phyloP scores from a whole-genome alignment of 768 basidiomycete species.

The Lentinula boryana region DNA sequence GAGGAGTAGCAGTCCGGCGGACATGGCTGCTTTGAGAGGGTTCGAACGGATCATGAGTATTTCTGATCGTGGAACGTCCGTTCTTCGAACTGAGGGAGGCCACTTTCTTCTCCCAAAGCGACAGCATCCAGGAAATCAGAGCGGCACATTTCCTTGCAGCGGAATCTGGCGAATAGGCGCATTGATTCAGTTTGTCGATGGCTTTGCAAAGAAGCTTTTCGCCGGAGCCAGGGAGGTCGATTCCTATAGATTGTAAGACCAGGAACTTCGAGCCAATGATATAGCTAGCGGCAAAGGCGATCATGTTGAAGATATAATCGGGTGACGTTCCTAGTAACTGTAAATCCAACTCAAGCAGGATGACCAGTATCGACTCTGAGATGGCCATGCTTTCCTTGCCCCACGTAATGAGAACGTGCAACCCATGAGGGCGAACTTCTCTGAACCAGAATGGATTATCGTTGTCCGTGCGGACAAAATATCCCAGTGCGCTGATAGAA shows the following conservation, averaged over 20 bases:
- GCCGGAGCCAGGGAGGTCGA: constrained; percentile 1
- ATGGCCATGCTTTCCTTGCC: constrained; percentile 29
- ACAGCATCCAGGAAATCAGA: neutral
- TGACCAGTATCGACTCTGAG: constrained; percentile 28
- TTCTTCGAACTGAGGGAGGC: neutral
- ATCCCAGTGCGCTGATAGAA: neutral
- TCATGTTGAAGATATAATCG: constrained; percentile 32
- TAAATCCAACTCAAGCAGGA: constrained; percentile 23
- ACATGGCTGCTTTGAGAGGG: neutral
- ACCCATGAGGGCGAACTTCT: constrained; percentile 23
- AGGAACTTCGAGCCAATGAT: constrained; percentile 5
- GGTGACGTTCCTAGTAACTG: constrained; percentile 29
- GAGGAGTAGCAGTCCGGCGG: neutral
- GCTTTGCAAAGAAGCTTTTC: neutral
- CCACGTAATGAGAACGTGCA: constrained; percentile 29
- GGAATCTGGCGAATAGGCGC: neutral
- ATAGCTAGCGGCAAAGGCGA: constrained; percentile 29
- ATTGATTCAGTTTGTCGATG: neutral
- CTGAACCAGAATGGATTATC: constrained; percentile 4
- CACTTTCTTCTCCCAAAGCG: neutral
- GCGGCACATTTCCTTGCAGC: neutral
- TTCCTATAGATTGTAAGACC: neutral
- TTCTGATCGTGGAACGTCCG: neutral
- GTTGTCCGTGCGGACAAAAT: neutral
- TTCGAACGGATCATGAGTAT: too few relatives aligned